Base-by-base conservation (phyloP, 169 alveolate genomes). In the Theileria annulata region DNA sequence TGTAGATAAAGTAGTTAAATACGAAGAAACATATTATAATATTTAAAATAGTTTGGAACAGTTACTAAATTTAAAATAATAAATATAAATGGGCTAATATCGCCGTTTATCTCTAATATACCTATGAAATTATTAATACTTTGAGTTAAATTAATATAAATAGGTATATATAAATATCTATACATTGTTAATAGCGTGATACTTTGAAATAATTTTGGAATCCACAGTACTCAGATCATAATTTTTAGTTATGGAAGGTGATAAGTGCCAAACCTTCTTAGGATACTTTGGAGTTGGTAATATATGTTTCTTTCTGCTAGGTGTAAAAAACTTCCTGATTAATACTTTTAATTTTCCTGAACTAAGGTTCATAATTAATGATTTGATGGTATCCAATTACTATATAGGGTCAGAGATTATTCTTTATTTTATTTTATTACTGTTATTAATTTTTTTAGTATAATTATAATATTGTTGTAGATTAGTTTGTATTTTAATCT, bases 331-430 rank as follows among this genome's bases (percentile, higher is more conserved):
- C 19, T 74, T 78, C n/a, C 90, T 76, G 68, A 84, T 25, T 59
- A 84, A 60, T 17, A 77, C 75, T n/a, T 59, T 77, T 12, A 84
- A 56, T 49, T 84, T 84, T 30, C 90, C 90, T 9, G 79, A 19
- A 73, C 90, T 84, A 5, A 78, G 86, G 63, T 76, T 77, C 90
- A 84, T 84, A 37, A 75, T 49, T 31, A 37, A 1, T 63, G 83
- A 17, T 23, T 17, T 19, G 1, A 3, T 13, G 33, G 51, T 21
- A 28, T 62, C 49, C 15, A 19, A 56, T 13, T 21, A 37, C 51
- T 9, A 27, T 62, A 62, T 62, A 62, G 71, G 71, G 71, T 21
- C 42, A 10, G 51, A 42, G 51, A 42, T 42, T 62, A 27, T 2
- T 28, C 8, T 58, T 9, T 58, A 58, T 58, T 58, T 58, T 58